Base-by-base conservation (phyloP, 441 rosid species). In the Gossypium aridum region DNA sequence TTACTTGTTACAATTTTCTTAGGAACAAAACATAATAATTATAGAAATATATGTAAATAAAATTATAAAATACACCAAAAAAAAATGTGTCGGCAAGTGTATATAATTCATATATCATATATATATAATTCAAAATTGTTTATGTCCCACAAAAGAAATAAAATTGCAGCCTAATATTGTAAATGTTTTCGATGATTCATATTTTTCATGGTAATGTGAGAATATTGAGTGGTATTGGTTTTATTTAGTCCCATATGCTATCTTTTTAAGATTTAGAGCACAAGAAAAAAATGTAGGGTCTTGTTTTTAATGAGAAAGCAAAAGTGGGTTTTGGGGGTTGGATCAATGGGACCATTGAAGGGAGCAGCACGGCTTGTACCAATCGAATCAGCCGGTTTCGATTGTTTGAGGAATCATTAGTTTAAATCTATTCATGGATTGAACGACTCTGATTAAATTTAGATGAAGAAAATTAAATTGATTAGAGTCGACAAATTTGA, bases 81-180 rank as follows among this genome's bases (percentile, higher is more conserved):
- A 51, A 51, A 19, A 55, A 14, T n/a, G 20, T 62, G 66, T 62
- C 66, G 66, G 66, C 66, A 28, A 61, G 66, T 14, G 20, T 62
- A 61, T 25, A 26, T 25, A 13, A 61, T 61, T 26, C 39, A 28
- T 12, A 67, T 47, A 25, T 3, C 12, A 65, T 39, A 65, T 7
- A 65, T 6, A 70, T 53, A 53, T 19, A 56, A 75, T 53, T 14
- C 73, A 53, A 70, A 64, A 70, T 49, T 31, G 47, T 63, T 22
- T 8, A 45, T 74, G 75, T 55, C 72, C 77, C 81, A 63, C 77
- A 61, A 25, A 26, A 22, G 3, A 59, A 22, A 20, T 17, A 19
- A 45, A 45, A 12, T 47, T 22, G 61, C n/a, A 59, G 5, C 14
- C 45, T 78, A 72, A 31, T 72, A 28, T 60, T 25, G 20, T 49